Base-by-base conservation (phyloP, 192 early-diverging fungal species). In the Podila verticillata region DNA sequence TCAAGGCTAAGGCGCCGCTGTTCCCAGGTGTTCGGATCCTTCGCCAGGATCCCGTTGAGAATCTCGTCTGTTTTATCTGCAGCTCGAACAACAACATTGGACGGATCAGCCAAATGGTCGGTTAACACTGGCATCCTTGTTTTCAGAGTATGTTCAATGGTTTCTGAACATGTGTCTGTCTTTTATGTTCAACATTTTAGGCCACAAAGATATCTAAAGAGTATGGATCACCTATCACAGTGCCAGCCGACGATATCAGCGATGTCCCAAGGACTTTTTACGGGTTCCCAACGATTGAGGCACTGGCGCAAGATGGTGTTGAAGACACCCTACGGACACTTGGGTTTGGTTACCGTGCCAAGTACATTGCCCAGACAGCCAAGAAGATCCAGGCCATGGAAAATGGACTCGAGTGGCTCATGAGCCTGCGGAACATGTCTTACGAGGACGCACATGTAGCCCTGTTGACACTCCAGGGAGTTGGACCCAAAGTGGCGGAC, bases 401-500 rank as follows among this genome's bases (percentile, higher is more conserved):
- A 4, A 66, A 74, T 35, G 66, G 69, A 7, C 87, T 85, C 1
- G 86, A 87, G 13, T 98, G 92, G 90, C 72, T 99, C 9, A 57
- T 75, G 6, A 73, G 83, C 0, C 81, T 99, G 49, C 84, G 96
- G 22, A 61, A 73, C 0, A 22, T 74, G 29, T 35, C 82, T 3
- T 92, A 95, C 63, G 81, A 78, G 15, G 89, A 89, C 48, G 87
- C 89, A 3, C 87, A 89, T n/a, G 73, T 48, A 2, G 85, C 87
- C 30, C 75, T 98, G 31, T 62, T 96, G 66, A 81, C 92, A 49
- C 81, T 98, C 7, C 75, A 89, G 54, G 96, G 96, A 2, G 92
- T 88, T 3, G 98, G 98, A 2, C 97, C 96, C 4, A 99, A 99
- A 82, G 96, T 99, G 8, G 98, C 98, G 0, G 98, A 99, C 79